Evolutionary conservation across 371 early-diverging fungal genomes (phyloP).

Genomic region (Parasitella parasitica): DNA sequence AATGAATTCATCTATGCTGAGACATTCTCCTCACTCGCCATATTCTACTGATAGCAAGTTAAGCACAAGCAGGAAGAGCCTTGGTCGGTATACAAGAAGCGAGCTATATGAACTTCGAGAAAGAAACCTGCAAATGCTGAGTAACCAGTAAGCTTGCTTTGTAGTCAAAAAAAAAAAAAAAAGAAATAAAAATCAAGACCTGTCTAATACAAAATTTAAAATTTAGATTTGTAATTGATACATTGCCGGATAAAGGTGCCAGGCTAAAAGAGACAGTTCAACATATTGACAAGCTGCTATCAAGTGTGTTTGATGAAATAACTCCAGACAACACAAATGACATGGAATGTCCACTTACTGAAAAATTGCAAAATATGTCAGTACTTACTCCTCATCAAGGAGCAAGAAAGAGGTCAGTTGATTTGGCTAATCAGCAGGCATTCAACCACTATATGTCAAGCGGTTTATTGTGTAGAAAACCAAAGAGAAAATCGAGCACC

Average conservation of each 20-base stretch:
- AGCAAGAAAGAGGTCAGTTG: slow-evolving; percentile 25
- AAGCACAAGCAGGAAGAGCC: slow-evolving; percentile 1
- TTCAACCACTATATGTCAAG: slow-evolving; percentile 4
- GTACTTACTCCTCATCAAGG: slow-evolving; percentile 23
- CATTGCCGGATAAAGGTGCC: slow-evolving; percentile 25
- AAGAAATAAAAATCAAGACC: neutral
- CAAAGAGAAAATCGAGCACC: neutral
- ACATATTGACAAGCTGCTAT: slow-evolving; percentile 13
- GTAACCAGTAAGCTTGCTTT: slow-evolving; percentile 14
- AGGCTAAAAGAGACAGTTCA: slow-evolving; percentile 22
- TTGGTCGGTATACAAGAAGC: slow-evolving; percentile 10
- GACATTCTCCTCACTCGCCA: neutral
- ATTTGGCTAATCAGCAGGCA: slow-evolving; percentile 24
- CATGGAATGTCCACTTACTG: slow-evolving; percentile 19
- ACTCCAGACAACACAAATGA: slow-evolving; percentile 5
- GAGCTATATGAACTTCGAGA: slow-evolving; percentile 16
- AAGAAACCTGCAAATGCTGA: slow-evolving; percentile 17
- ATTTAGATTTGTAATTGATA: slow-evolving; percentile 12
- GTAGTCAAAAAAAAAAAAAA: neutral
- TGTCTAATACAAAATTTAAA: no score
- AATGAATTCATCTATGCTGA: neutral
- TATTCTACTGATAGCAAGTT: slow-evolving; percentile 1
- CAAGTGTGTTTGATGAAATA: slow-evolving; percentile 6
- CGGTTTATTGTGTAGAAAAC: slow-evolving; percentile 12
- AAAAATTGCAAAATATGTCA: slow-evolving; percentile 18